phyloP scores from a whole-genome alignment of 345 rosid genomes.

The Fremontodendron californicum region DNA sequence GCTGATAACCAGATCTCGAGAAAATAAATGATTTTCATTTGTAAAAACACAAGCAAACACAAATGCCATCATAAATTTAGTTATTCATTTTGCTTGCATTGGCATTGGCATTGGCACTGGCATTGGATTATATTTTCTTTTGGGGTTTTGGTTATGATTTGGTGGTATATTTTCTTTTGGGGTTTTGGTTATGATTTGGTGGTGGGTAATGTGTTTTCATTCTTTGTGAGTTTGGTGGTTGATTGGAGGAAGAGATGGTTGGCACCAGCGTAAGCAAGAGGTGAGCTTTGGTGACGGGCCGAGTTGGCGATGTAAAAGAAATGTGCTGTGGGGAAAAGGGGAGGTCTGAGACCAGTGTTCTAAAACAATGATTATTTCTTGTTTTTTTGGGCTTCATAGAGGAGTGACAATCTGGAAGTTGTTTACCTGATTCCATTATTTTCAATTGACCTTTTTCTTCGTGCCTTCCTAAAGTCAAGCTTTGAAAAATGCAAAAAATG shows the following conservation, averaged over 20 bases:
- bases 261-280: background rate
- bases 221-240: background rate
- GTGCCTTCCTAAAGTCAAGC: background rate
- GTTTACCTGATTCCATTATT: background rate
- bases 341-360: background rate
- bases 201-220: background rate
- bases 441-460: background rate
- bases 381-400: background rate
- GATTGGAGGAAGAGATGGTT: background rate
- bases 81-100: background rate
- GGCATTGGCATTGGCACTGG: background rate
- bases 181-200: slow-evolving; percentile 1
- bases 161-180: background rate
- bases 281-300: background rate
- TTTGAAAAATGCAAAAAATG: background rate
- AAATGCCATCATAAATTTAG: background rate
- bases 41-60: background rate
- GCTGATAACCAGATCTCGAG: background rate
- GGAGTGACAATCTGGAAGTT: background rate
- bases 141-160: background rate
- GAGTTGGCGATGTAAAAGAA: background rate
- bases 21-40: background rate
- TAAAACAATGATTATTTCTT: background rate
- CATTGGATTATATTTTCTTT: background rate
- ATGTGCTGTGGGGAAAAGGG: background rate